phyloP scores from a whole-genome alignment of 345 rosid genomes.

The Citrus hindsii region DNA sequence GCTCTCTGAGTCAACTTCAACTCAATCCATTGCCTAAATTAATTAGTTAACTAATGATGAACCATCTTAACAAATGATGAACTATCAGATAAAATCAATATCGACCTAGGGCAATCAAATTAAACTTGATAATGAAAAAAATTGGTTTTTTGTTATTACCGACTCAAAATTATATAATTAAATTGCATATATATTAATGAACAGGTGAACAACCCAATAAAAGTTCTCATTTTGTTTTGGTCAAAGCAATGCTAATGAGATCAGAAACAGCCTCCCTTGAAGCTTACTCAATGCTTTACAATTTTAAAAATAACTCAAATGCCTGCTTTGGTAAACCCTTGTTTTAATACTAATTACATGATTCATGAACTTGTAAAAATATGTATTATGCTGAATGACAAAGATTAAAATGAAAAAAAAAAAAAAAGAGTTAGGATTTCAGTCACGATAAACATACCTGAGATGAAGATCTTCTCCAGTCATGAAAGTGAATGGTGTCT shows the following conservation, averaged over 20 bases:
- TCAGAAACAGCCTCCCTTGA: background rate
- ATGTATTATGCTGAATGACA: background rate
- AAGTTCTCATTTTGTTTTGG: conserved; percentile 4
- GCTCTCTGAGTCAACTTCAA: conserved; percentile 26
- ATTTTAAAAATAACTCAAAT: background rate
- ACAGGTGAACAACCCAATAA: conserved; percentile 33
- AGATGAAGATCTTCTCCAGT: conserved; percentile 99
- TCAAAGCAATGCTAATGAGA: conserved; percentile 3
- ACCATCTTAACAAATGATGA: too few relatives aligned
- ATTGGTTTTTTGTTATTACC: background rate
- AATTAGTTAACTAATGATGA: background rate
- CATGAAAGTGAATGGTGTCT: conserved; percentile 82
- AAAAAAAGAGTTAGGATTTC: background rate
- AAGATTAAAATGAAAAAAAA: background rate
- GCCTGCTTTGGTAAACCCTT: background rate
- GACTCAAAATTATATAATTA: background rate
- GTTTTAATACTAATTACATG: background rate
- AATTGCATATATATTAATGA: background rate
- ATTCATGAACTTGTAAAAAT: background rate
- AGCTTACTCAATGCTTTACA: background rate
- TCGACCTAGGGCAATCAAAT: background rate
- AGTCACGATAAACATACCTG: conserved; percentile 38
- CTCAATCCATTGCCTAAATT: background rate
- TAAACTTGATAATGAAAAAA: background rate
- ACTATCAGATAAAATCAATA: background rate